These are phyloP conservation scores for Kwoniella mangroviensis DNA, from an alignment of 768 basidiomycete species.

Conservation along the genomic window DNA sequence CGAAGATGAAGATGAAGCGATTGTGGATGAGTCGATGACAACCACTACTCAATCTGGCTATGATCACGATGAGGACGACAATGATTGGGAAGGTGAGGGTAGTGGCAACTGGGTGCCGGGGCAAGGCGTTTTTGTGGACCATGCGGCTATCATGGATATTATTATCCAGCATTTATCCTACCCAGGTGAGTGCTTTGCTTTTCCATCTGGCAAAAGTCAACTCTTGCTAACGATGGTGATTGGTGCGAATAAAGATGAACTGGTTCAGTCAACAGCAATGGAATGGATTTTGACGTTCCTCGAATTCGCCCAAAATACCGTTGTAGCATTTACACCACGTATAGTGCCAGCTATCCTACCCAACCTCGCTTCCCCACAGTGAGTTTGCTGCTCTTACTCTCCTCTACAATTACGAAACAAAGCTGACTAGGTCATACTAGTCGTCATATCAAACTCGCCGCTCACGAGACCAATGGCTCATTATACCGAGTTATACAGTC, in stretches of 20 bases:
- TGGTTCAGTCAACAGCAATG: constrained; percentile 92
- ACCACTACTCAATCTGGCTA: constrained; percentile 32
- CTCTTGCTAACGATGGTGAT: neutral
- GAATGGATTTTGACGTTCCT: constrained; percentile 92
- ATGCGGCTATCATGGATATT: constrained; percentile 89
- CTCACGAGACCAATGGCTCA: constrained; percentile 81
- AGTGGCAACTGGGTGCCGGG: constrained; percentile 80
- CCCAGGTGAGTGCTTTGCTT: constrained; percentile 64
- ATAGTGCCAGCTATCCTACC: constrained; percentile 91
- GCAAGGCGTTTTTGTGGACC: constrained; percentile 89
- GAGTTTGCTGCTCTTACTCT: neutral
- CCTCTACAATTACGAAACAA: neutral
- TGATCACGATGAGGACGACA: constrained; percentile 42
- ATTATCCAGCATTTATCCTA: constrained; percentile 82
- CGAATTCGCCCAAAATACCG: constrained; percentile 82
- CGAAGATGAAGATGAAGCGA: constrained; percentile 36
- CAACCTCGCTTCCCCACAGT: constrained; percentile 70
- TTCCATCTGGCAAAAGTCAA: neutral
- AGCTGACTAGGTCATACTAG: constrained; percentile 14
- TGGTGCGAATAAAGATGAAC: constrained; percentile 69
- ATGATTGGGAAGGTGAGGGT: constrained; percentile 57
- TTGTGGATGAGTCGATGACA: constrained; percentile 28
- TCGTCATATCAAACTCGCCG: constrained; percentile 82
- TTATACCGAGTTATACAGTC: constrained; percentile 83
- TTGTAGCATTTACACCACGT: constrained; percentile 91